Percentiles rank a stretch among this genome's conserved stretches.
These are phyloP conservation scores for Rhypophila decipiens DNA, from an alignment of 495 filamentous ascomycete genomes.

Conservation along the genomic window DNA sequence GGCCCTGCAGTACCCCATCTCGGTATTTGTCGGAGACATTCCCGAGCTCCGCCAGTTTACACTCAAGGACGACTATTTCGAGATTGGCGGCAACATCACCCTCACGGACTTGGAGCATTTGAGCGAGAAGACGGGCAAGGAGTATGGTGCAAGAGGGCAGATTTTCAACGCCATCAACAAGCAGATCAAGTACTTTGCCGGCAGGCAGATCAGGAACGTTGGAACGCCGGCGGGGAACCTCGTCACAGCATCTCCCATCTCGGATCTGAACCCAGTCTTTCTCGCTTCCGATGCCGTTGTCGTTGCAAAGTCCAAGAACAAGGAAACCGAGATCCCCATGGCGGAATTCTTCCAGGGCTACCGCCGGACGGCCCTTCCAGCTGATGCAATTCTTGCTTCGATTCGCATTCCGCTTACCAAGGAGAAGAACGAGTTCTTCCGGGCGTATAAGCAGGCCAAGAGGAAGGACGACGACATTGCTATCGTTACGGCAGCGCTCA, in stretches of 20 bases:
- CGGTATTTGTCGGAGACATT: conserved; percentile 91
- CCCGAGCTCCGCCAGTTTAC: conserved; percentile 73
- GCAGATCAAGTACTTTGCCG: conserved; percentile 87
- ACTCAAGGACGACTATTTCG: conserved; percentile 72
- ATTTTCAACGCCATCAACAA: conserved; percentile 69
- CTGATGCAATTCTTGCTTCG: conserved; percentile 76
- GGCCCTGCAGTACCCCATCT: conserved; percentile 79
- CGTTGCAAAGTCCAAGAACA: conserved; percentile 64
- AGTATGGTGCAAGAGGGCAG: conserved; percentile 72
- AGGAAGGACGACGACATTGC: conserved; percentile 96
- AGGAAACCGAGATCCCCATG: conserved; percentile 82
- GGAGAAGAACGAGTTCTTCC: conserved; percentile 62
- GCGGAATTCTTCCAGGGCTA: conserved; percentile 89
- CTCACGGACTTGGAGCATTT: conserved; percentile 76
- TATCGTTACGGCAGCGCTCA: conserved; percentile 81
- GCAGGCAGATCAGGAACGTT: conserved; percentile 92
- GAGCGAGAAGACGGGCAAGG: conserved; percentile 68
- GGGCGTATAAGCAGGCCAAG: conserved; percentile 91
- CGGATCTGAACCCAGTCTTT: conserved; percentile 91
- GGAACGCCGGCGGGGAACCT: conserved; percentile 94
- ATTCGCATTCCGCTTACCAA: conserved; percentile 74
- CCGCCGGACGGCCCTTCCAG: conserved; percentile 72
- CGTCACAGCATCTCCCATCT: conserved; percentile 92
- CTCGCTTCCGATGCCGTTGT: conserved; percentile 78
- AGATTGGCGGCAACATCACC: conserved; percentile 86